These are phyloP conservation scores for Acacia melanoxylon DNA, from an alignment of 306 rosid species.

Conservation along the genomic window DNA sequence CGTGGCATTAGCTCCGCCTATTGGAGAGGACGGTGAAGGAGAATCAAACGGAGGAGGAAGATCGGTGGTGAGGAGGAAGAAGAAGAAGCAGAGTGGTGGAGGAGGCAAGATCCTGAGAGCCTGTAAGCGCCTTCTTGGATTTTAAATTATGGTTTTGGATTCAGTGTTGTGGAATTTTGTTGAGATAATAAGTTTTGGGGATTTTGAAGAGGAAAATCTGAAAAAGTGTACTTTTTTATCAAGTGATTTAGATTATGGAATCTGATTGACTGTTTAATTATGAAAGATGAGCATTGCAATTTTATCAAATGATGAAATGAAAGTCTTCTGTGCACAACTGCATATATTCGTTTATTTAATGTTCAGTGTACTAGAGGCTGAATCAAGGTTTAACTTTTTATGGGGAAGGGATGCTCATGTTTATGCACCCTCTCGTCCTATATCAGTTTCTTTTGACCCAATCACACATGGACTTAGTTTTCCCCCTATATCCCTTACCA, in stretches of 20 bases:
- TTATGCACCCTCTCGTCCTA: no score
- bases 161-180: not conserved
- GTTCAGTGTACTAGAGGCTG: not conserved
- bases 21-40: slow-evolving; percentile 24
- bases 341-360: not conserved
- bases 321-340: not conserved
- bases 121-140: slow-evolving; percentile 69
- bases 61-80: slow-evolving; percentile 34
- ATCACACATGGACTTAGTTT: no score
- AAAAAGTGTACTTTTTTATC: not conserved
- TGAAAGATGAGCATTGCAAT: not conserved
- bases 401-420: no score
- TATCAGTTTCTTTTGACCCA: no score
- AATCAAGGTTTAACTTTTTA: not conserved
- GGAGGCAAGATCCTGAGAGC: slow-evolving; percentile 62
- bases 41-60: slow-evolving; percentile 4
- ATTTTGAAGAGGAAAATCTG: not conserved
- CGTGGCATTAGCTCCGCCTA: slow-evolving; percentile 35
- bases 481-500: no score
- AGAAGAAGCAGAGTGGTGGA: slow-evolving; percentile 15
- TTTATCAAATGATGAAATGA: not conserved
- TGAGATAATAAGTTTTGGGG: not conserved
- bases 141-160: not conserved
- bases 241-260: not conserved
- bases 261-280: not conserved